phyloP scores from a whole-genome alignment of 2,329 filamentous ascomycete genomes.

The Xylariaceae sp. region DNA sequence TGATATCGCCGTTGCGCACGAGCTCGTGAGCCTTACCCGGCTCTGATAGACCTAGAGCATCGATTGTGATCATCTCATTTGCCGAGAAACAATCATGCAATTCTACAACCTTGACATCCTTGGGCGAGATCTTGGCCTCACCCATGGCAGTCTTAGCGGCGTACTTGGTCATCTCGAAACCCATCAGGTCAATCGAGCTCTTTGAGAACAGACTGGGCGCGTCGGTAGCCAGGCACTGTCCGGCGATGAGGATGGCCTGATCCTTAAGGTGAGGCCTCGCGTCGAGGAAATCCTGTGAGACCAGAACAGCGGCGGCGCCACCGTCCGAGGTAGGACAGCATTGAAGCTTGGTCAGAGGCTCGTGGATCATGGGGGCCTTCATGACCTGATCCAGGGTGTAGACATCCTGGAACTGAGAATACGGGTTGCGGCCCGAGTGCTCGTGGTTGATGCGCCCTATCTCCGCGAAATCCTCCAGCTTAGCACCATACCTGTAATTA shows the following conservation, averaged over 20 bases:
- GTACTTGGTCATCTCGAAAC: conserved; percentile 75
- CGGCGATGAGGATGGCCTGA: conserved; percentile 84
- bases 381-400: conserved; percentile 84
- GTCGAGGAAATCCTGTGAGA: conserved; percentile 84
- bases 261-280: conserved; percentile 74
- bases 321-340: conserved; percentile 97
- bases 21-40: conserved; percentile 88
- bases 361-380: conserved; percentile 71
- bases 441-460: conserved; percentile 90
- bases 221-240: conserved; percentile 85
- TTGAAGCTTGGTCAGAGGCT: conserved; percentile 93
- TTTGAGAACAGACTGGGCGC: conserved; percentile 71
- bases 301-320: conserved; percentile 80
- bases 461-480: conserved; percentile 82
- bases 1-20: conserved; percentile 82
- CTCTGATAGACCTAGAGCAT: conserved; percentile 75
- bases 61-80: conserved; percentile 88
- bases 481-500: conserved; percentile 69
- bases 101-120: conserved; percentile 79
- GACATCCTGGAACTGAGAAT: conserved; percentile 94
- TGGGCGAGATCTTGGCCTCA: conserved; percentile 66
- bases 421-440: conserved; percentile 88
- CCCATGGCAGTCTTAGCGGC: conserved; percentile 66
- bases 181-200: conserved; percentile 82
- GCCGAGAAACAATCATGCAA: conserved; percentile 96